A percentile compares a stretch with the other conserved stretches of the same genome.
Evolutionary conservation across 805 yeast genomes (phyloP).

Genomic region (Nakazawaea ernobii): DNA sequence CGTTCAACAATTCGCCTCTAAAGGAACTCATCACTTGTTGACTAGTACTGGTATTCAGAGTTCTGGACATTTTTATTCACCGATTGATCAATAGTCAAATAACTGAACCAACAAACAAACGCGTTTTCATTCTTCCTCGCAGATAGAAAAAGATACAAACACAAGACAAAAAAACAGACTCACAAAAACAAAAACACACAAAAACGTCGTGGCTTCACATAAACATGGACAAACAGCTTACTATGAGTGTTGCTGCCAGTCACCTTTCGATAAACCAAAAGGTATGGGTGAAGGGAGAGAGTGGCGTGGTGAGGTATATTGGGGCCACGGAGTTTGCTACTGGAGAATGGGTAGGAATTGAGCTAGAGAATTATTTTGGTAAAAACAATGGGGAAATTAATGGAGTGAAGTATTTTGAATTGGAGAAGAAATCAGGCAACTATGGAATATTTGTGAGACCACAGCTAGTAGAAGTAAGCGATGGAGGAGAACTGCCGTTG

Average conservation of each 20-base stretch:
- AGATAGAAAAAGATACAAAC: neutral
- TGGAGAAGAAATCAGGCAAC: conserved; percentile 22
- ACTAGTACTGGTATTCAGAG: neutral
- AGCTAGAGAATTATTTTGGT: conserved; percentile 34
- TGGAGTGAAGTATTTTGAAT: conserved; percentile 37
- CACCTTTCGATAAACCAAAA: conserved; percentile 19
- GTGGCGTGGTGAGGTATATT: conserved; percentile 42
- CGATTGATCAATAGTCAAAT: neutral
- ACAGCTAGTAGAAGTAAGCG: conserved; percentile 17
- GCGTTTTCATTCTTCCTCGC: neutral
- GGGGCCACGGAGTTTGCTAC: conserved; percentile 55
- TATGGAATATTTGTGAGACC: conserved; percentile 48
- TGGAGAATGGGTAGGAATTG: conserved; percentile 53
- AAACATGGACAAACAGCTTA: conserved; percentile 16
- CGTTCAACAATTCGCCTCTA: conserved; percentile 62
- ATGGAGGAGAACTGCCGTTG: neutral
- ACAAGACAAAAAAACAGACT: neutral
- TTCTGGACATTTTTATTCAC: conserved; percentile 1
- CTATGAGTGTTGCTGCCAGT: neutral
- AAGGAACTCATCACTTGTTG: conserved; percentile 3
- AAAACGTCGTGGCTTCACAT: neutral
- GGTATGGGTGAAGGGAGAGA: conserved; percentile 31
- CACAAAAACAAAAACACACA: neutral
- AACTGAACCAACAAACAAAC: neutral
- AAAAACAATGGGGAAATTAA: conserved; percentile 45